Base-by-base conservation (phyloP, 1,284 basidiomycete genomes). In the Malassezia cuniculi region DNA sequence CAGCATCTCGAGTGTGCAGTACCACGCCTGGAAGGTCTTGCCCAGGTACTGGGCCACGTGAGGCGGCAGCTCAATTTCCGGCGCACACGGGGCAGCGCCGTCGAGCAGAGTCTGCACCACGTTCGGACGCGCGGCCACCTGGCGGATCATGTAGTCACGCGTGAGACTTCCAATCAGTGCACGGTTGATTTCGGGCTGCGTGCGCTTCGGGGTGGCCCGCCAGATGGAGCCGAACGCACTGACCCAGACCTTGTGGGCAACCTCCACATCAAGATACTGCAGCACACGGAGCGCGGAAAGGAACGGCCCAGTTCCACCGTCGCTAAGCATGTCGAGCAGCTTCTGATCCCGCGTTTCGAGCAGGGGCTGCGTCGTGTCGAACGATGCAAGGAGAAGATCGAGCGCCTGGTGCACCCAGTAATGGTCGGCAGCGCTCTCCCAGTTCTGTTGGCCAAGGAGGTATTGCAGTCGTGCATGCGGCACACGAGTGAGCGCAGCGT, bases 1-100 rank as follows among this genome's bases (percentile, higher is more conserved):
- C n/a, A 99, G 75, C 26, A 93, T 78, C 69, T 95, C 90, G 44
- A 93, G 73, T 6, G 80, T 79, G 28, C 81, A 78, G 68, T 95
- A 82, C 90, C 93, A 97, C 11, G 85, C 85, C 32, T 86, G 81
- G 69, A 83, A 99, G 0, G 85, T 89, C 70, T 95, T 94, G 19
- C 85, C 85, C 22, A 97, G 77, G 68, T 89, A 99, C 68, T 95
- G 95, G 55, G 95, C 76, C 16, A 99, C 77, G 60, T 94, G 83
- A 10, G 93, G 90, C 8, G 93, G 93, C 6, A 97, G 74, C 28
- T 78, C 79, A 72, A 93, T 79, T 0, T 83, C 76, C 11, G 90
- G 86, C 16, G 74, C 77, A 68, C 89, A 95, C 25, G 80, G 78
- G 28, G 83, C 77, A 24, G 87, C 75, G 4, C 85, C 86, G 18